Conservation (phyloP, 495 filamentous ascomycete genomes). For the Acidiella bohemica region DNA sequence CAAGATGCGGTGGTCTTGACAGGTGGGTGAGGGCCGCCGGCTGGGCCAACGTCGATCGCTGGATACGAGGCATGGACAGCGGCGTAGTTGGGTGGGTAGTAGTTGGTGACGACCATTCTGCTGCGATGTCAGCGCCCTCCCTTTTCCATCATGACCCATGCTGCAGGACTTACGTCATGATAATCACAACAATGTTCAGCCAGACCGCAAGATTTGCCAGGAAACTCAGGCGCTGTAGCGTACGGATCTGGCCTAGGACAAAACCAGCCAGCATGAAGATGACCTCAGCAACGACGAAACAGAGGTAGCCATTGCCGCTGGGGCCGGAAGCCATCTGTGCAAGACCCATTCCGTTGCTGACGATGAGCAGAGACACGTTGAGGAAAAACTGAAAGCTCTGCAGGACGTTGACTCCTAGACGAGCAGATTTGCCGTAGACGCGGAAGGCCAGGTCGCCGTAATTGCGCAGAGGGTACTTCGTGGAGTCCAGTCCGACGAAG, state of each 20-base stretch:
- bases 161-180: too few species aligned
- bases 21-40: too few species aligned
- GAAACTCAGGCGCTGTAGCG: constrained; percentile 42
- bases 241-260: constrained; percentile 39
- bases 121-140: too few species aligned
- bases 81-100: constrained; percentile 9
- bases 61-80: not conserved
- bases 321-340: constrained; percentile 41
- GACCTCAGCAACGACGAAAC: constrained; percentile 1
- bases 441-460: constrained; percentile 51
- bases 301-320: constrained; percentile 1
- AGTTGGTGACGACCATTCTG: constrained; percentile 6
- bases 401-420: constrained; percentile 41
- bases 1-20: constrained; percentile 4
- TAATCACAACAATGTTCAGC: constrained; percentile 41
- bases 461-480: constrained; percentile 40
- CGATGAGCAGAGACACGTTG: constrained; percentile 40
- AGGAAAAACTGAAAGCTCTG: constrained; percentile 39
- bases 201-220: constrained; percentile 45
- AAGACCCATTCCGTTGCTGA: constrained; percentile 44
- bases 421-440: constrained; percentile 37
- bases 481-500: constrained; percentile 40
- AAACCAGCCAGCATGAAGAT: constrained; percentile 34
- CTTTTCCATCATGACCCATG: too few species aligned
- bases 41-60: not conserved